Evolutionary conservation across 139 green algal genomes (phyloP).

Genomic region (Volvox reticuliferus): DNA sequence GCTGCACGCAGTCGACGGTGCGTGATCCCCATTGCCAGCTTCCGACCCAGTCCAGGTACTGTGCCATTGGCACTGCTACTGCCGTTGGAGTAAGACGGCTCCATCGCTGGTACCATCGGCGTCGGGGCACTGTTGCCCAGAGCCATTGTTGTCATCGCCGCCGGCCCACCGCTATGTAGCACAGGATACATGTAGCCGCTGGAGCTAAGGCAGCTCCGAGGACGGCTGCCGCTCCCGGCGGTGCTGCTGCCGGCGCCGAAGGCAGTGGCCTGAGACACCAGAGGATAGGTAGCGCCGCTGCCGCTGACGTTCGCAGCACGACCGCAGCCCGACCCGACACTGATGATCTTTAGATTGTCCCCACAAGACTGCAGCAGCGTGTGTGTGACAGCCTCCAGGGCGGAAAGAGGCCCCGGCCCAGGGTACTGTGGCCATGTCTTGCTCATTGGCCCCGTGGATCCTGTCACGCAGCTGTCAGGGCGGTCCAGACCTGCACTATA

Average conservation of each 20-base stretch:
- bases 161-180: too few species aligned
- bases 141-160: neutral
- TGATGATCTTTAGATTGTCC: too few species aligned
- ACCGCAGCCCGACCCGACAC: too few species aligned
- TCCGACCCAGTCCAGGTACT: neutral
- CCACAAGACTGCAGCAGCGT: too few species aligned
- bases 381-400: too few species aligned
- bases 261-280: neutral
- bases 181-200: neutral
- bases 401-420: too few species aligned
- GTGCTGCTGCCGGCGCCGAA: neutral
- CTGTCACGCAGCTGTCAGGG: too few species aligned
- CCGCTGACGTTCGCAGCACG: too few species aligned
- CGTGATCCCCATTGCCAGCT: neutral
- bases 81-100: neutral
- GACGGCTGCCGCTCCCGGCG: neutral
- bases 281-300: neutral
- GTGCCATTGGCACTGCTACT: too few species aligned
- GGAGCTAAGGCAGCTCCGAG: neutral
- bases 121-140: neutral
- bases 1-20: neutral
- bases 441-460: too few species aligned
- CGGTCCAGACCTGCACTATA: neutral
- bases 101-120: neutral
- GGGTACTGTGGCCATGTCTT: too few species aligned